Evolutionary conservation across 148 eudicot species (phyloP).

Genomic region (Arctostaphylos glauca): DNA sequence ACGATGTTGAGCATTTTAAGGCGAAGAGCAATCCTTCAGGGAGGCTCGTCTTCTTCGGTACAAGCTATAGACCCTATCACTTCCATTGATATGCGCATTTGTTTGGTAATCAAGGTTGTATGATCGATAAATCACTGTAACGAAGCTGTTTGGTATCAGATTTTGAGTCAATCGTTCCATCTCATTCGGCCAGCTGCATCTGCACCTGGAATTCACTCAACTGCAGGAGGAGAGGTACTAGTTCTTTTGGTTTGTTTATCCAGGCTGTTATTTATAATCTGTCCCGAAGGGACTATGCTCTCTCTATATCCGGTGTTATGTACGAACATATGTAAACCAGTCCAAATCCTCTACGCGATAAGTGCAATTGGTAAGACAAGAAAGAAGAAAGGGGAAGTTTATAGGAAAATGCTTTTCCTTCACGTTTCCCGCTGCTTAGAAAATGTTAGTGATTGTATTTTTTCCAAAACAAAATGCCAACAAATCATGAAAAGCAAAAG

Average conservation of each 20-base stretch:
- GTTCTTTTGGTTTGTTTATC: neutral
- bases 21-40: constrained; percentile 35
- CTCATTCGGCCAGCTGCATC: constrained; percentile 22
- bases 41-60: constrained; percentile 40
- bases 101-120: neutral
- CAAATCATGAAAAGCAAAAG: too few species aligned
- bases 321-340: too few species aligned
- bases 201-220: constrained; percentile 20
- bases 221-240: constrained; percentile 29
- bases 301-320: too few species aligned
- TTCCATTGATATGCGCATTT: neutral
- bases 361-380: too few species aligned
- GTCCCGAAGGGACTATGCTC: neutral
- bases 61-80: neutral
- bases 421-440: too few species aligned
- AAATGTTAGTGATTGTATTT: too few species aligned
- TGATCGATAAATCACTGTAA: neutral
- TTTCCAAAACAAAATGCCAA: too few species aligned
- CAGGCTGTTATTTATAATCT: too few species aligned
- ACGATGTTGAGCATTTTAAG: constrained; percentile 43
- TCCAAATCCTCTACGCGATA: too few species aligned
- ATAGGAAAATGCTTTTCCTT: too few species aligned
- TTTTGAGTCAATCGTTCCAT: constrained; percentile 22
- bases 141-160: constrained; percentile 15
- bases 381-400: too few species aligned